Base-by-base conservation (phyloP, 768 basidiomycete genomes). In the Imleria badia region DNA sequence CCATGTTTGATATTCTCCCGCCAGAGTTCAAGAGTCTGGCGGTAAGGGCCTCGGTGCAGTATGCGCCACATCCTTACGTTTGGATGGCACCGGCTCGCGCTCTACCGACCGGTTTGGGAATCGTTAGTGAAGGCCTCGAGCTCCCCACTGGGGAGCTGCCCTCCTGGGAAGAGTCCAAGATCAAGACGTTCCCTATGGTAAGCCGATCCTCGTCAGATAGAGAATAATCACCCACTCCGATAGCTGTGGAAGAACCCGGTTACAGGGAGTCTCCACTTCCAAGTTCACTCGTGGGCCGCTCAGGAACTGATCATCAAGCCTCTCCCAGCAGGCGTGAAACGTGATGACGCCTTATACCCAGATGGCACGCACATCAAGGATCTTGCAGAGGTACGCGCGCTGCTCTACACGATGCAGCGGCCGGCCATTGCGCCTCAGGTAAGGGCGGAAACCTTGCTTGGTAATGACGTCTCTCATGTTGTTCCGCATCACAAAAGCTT, bases 241-340 rank as follows among this genome's bases (percentile, higher is more conserved):
- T 31, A 92, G 87, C 69, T 87, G 5, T 96, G 94, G 94, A 95
- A 94, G 78, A 95, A 95, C 71, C 91, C 91, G 2, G 81, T 82
- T 11, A 96, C 92, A 13, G 84, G 85, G n/a, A 75, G 76, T 2
- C 78, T 97, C 19, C 91, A 94, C 67, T 86, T 95, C 74, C 85
- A 97, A 67, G 93, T 96, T 5, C 94, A 96, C 67, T 91, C 89
- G 7, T 89, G 87, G 61, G 92, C 62, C 17, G 83, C 71, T 2
- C 71, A 75, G 33, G 83, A 87, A 60, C 78, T 94, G 19, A 56
- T 86, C 48, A 73, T 97, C 59, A 81, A 81, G 15, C 82, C 91
- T 17, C 79, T 94, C 0, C 89, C 90, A 0, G 75, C 72, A 35
- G 81, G 80, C 19, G 78, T 81, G 0, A 72, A 71, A 20, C 76